A percentile compares a stretch with the other conserved stretches of the same genome.
Conservation (phyloP, 108 stramenopile species). For the Cyclostephanos invisitatus region DNA sequence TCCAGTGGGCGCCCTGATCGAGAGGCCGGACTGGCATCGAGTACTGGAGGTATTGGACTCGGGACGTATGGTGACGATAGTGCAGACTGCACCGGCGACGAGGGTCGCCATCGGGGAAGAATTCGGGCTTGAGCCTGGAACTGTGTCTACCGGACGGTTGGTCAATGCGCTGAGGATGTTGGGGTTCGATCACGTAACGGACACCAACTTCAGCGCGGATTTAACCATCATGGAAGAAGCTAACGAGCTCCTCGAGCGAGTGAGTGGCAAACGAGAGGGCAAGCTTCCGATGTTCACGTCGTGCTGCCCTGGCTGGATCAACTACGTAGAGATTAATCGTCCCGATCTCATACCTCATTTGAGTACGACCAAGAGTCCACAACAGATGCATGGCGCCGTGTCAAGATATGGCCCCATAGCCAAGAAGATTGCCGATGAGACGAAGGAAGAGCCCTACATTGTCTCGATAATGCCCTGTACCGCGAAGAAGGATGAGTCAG, state of each 20-base stretch:
- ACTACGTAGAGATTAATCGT: constrained; percentile 43
- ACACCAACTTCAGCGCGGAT: constrained; percentile 60
- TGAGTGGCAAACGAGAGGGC: constrained; percentile 39
- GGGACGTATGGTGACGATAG: constrained; percentile 24
- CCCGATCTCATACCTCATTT: constrained; percentile 60
- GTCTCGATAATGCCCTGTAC: constrained; percentile 60
- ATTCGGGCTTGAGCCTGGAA: constrained; percentile 52
- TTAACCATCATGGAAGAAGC: constrained; percentile 68
- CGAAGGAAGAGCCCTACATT: constrained; percentile 29
- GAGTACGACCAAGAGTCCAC: constrained; percentile 42
- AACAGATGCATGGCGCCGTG: constrained; percentile 37
- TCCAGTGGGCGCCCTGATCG: constrained; percentile 53
- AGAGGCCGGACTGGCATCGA: constrained; percentile 50
- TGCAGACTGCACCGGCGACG: constrained; percentile 54
- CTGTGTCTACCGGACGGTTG: constrained; percentile 37
- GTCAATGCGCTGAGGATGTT: constrained; percentile 39
- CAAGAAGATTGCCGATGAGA: constrained; percentile 20
- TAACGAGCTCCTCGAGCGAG: constrained; percentile 50
- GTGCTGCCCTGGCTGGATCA: constrained; percentile 68
- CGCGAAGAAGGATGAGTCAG: constrained; percentile 59
- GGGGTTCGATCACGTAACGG: constrained; percentile 58
- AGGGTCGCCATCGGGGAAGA: constrained; percentile 55
- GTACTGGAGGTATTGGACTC: constrained; percentile 48
- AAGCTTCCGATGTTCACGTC: constrained; percentile 54
- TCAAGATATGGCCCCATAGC: constrained; percentile 23